Evolutionary conservation across 345 rosid genomes (phyloP), one percentile per base, ranked within the genome.

Genomic region (Rhizophora apiculata): DNA sequence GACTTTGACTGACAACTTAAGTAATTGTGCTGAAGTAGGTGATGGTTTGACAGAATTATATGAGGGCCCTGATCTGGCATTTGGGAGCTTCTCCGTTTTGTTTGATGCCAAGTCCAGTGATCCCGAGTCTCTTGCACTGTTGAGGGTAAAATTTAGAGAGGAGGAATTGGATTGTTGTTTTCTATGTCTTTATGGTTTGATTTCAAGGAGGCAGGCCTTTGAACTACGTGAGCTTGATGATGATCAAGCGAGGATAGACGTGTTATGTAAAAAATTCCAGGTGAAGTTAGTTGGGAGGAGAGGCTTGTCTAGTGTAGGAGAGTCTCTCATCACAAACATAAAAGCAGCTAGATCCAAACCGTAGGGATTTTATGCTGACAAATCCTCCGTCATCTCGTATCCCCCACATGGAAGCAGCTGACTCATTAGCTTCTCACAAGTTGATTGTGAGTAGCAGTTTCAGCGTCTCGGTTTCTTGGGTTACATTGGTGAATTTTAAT

Each of bases 71-170:
- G 89, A 90, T 72, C 65, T 86, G 27, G 60, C 63, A 62, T 84
- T 86, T 29, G 89, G 89, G 36, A 64, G 72, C 56, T 85, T 86
- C 81, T 82, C 87, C 16, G 76, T 78, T 53, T 76, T 90, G 83
- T 90, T 85, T 59, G 81, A 84, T 74, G 89, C 92, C 3, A 72
- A 66, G 18, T 86, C 90, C 0, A 69, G 79, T 70, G 89, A 86
- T 60, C 74, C 53, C 0, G 90, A 81, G 36, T 84, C 86, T 9
- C 39, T 68, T 57, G 80, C 86, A 60, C 73, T 90, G 73, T 32
- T 90, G 71, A 84, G 85, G 72, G 85, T 83, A 53, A 73, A 78
- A 58, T 77, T 79, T 32, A 68, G 67, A 49, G 80, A 65, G 43
- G 81, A 72, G 48, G 79, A 79, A 30, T 68, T 54, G 21, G 82